phyloP scores from a whole-genome alignment of 2,329 filamentous ascomycete genomes.

The Helotiales sp. region DNA sequence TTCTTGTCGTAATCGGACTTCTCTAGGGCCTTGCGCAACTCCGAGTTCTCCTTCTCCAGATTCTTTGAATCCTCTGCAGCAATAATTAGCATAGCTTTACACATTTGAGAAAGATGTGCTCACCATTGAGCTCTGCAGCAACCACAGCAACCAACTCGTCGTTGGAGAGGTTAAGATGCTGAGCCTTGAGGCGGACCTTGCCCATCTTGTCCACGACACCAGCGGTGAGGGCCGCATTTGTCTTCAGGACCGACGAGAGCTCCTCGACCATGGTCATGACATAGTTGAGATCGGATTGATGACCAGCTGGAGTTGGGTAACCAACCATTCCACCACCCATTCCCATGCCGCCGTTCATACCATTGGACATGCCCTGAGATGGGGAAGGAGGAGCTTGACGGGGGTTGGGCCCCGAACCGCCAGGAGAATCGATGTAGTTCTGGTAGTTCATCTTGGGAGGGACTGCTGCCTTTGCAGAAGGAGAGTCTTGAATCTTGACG shows the following conservation, averaged over 20 bases:
- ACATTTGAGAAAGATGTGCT: conserved; percentile 24
- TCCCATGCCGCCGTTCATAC: conserved; percentile 44
- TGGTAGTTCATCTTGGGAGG: conserved; percentile 29
- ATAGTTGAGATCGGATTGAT: conserved; percentile 71
- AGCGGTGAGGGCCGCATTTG: conserved; percentile 61
- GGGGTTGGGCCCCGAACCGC: conserved; percentile 28
- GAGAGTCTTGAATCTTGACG: not conserved
- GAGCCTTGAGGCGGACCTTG: conserved; percentile 62
- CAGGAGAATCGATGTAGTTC: conserved; percentile 37
- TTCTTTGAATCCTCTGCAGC: conserved; percentile 61
- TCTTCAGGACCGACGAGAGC: conserved; percentile 49
- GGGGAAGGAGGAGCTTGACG: conserved; percentile 41
- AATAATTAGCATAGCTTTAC: conserved; percentile 20
- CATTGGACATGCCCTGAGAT: conserved; percentile 40
- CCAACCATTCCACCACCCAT: conserved; percentile 48
- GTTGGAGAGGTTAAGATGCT: conserved; percentile 57
- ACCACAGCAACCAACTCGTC: conserved; percentile 62
- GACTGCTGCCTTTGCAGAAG: not conserved
- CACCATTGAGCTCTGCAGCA: conserved; percentile 62
- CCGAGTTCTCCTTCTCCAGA: conserved; percentile 64
- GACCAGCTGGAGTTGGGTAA: conserved; percentile 65
- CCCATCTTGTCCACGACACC: conserved; percentile 69
- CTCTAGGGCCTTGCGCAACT: conserved; percentile 66
- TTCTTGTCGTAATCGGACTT: conserved; percentile 64
- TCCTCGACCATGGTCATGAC: conserved; percentile 72